These are phyloP conservation scores for Trypanosoma mega DNA, from an alignment of 208 protist species.

Conservation along the genomic window DNA sequence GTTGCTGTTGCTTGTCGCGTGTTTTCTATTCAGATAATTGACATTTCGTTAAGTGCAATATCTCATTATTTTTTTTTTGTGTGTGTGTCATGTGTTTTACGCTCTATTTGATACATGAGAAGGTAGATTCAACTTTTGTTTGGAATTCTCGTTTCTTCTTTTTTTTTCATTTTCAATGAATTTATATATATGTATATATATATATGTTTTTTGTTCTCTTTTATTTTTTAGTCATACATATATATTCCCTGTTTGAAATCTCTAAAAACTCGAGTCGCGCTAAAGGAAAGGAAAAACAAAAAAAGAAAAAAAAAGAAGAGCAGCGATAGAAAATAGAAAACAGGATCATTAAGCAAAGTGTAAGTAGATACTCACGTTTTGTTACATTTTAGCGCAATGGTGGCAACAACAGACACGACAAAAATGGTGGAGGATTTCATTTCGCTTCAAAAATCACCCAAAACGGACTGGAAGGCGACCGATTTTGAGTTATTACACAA, in stretches of 20 bases:
- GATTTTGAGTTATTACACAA: constrained; percentile 96
- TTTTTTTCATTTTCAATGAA: not conserved
- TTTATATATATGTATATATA: not conserved
- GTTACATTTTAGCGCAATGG: too few relatives aligned
- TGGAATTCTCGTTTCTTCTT: constrained; percentile 16
- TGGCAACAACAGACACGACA: constrained; percentile 52
- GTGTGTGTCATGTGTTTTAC: too few relatives aligned
- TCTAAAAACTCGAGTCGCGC: not conserved
- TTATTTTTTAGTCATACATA: too few relatives aligned
- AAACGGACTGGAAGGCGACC: constrained; percentile 75
- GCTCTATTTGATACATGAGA: too few relatives aligned
- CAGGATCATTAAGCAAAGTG: constrained; percentile 8
- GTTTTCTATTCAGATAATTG: too few relatives aligned
- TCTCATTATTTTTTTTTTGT: too few relatives aligned
- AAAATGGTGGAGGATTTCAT: constrained; percentile 73
- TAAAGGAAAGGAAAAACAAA: not conserved
- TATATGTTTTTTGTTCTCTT: too few relatives aligned
- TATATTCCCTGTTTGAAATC: too few relatives aligned
- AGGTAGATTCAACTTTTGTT: too few relatives aligned
- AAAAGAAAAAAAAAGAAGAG: not conserved
- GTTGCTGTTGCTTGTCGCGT: too few relatives aligned
- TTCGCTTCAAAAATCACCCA: constrained; percentile 54
- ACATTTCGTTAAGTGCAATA: too few relatives aligned
- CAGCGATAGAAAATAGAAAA: not conserved
- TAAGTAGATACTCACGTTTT: too few relatives aligned